A percentile compares a stretch with the other conserved stretches of the same genome.
Evolutionary conservation across 805 yeast genomes (phyloP).

Genomic region (Sugiyamaella mastotermitis): DNA sequence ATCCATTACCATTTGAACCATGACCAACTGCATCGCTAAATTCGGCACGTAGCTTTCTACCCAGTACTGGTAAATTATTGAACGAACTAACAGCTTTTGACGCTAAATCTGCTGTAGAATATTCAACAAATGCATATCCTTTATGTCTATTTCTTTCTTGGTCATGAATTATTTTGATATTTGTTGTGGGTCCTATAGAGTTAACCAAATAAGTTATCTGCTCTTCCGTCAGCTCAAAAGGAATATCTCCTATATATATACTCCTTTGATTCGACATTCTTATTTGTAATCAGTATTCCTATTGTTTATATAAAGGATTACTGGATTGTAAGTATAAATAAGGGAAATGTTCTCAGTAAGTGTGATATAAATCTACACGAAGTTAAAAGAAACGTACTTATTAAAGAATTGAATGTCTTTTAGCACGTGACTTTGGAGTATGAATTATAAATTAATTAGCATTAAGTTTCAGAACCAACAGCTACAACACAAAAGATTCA

Average conservation of each 20-base stretch:
- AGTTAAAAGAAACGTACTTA: too few species aligned
- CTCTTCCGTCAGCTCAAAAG: slow-evolving; percentile 21
- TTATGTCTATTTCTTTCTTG: slow-evolving; percentile 19
- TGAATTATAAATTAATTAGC: too few species aligned
- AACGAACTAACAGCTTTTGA: slow-evolving; percentile 17
- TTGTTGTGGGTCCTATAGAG: slow-evolving; percentile 18
- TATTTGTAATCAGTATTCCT: too few species aligned
- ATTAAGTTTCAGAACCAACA: too few species aligned
- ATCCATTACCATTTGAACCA: not conserved
- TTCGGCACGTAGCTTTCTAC: slow-evolving; percentile 21
- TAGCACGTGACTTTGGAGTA: too few species aligned
- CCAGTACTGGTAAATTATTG: slow-evolving; percentile 14
- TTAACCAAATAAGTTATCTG: slow-evolving; percentile 15
- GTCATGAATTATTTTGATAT: slow-evolving; percentile 19
- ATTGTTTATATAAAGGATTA: too few species aligned
- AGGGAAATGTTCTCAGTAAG: too few species aligned
- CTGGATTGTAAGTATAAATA: too few species aligned
- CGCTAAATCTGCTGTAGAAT: slow-evolving; percentile 18
- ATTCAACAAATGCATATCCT: slow-evolving; percentile 24
- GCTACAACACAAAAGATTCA: too few species aligned
- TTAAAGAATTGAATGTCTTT: too few species aligned
- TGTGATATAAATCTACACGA: too few species aligned
- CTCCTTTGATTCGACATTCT: too few species aligned
- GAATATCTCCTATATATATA: slow-evolving; percentile 24
- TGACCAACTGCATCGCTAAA: slow-evolving; percentile 13